phyloP scores from a whole-genome alignment of 306 rosid species.

The Glycine tomentella region DNA sequence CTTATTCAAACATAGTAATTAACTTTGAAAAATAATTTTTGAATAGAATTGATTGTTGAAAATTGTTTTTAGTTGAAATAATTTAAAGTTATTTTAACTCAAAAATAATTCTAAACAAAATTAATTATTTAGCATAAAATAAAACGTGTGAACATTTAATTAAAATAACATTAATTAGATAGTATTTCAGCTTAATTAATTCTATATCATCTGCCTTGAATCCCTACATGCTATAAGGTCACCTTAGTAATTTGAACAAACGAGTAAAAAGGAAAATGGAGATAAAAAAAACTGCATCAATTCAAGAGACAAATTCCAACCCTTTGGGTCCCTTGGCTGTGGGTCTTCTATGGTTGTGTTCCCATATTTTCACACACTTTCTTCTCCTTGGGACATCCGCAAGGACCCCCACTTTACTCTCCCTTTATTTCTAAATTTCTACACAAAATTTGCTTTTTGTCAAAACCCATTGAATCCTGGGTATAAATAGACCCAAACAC shows the following conservation, averaged over 20 bases:
- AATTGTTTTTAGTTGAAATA: too few species aligned
- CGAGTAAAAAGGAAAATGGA: background rate
- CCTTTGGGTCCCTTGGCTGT: constrained; percentile 59
- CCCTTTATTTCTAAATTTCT: constrained; percentile 20
- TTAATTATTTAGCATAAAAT: too few species aligned
- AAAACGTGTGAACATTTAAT: too few species aligned
- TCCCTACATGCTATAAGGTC: background rate
- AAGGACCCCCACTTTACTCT: constrained; percentile 34
- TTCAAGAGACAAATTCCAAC: constrained; percentile 55
- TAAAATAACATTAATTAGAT: too few species aligned
- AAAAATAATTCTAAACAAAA: too few species aligned
- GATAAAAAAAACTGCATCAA: background rate
- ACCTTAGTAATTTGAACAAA: constrained; percentile 45
- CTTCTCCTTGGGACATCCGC: constrained; percentile 62
- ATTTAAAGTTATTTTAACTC: too few species aligned
- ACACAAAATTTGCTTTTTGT: constrained; percentile 27
- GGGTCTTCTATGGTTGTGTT: constrained; percentile 66
- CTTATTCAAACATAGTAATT: too few species aligned
- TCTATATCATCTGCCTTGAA: too few species aligned
- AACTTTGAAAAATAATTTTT: too few species aligned
- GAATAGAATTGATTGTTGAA: too few species aligned
- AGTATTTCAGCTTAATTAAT: too few species aligned
- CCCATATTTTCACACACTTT: constrained; percentile 72
- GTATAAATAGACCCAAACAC: constrained; percentile 74
- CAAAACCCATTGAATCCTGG: constrained; percentile 21